Evolutionary conservation across 2,329 filamentous ascomycete genomes (phyloP).

Genomic region (Zymoseptoria brevis): DNA sequence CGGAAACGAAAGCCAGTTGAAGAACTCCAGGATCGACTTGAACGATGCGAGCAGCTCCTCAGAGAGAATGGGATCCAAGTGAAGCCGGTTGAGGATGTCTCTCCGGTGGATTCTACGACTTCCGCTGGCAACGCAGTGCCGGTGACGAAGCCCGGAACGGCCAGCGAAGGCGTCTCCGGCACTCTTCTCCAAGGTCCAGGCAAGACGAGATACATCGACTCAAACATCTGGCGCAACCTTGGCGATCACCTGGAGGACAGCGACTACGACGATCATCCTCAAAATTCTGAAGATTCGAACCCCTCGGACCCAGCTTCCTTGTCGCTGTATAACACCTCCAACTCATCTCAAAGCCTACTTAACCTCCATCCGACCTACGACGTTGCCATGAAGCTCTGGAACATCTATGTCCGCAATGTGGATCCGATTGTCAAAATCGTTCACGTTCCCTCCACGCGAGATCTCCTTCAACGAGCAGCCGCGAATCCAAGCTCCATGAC

Average conservation of each 20-base stretch:
- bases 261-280: conserved; percentile 8
- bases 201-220: conserved; percentile 39
- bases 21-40: conserved; percentile 30
- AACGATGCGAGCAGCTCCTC: conserved; percentile 36
- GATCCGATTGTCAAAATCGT: conserved; percentile 64
- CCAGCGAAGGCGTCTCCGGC: conserved; percentile 6
- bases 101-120: neutral
- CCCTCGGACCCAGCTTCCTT: conserved; percentile 21
- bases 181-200: conserved; percentile 26
- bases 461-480: conserved; percentile 44
- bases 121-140: neutral
- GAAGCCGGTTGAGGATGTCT: neutral
- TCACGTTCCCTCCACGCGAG: conserved; percentile 49
- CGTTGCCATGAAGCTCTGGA: conserved; percentile 45
- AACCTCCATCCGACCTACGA: conserved; percentile 48
- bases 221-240: conserved; percentile 25
- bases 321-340: conserved; percentile 15
- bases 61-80: conserved; percentile 28
- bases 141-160: neutral
- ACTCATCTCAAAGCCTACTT: conserved; percentile 14
- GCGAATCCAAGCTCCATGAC: conserved; percentile 46
- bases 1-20: conserved; percentile 32
- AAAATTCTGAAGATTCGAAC: conserved; percentile 9
- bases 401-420: conserved; percentile 61
- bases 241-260: conserved; percentile 25